Percentiles rank a stretch among this genome's conserved stretches.
Conservation (phyloP, 2,329 filamentous ascomycete species). For the Pseudocercospora ulei region DNA sequence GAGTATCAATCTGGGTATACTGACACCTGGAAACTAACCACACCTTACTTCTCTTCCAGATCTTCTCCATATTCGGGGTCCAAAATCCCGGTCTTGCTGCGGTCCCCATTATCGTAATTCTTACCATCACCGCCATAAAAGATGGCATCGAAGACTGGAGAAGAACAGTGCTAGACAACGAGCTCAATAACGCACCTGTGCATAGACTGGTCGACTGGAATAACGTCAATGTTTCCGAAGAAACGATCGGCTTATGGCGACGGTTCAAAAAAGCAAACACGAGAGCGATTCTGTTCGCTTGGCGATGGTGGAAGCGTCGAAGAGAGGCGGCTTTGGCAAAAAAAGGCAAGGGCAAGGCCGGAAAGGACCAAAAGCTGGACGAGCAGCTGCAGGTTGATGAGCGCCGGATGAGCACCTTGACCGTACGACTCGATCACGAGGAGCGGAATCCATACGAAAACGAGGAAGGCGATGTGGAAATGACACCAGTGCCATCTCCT, state of each 20-base stretch:
- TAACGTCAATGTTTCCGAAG: constrained; percentile 86
- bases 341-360: constrained; percentile 43
- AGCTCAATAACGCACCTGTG: constrained; percentile 91
- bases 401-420: constrained; percentile 42
- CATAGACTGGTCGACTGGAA: constrained; percentile 80
- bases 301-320: constrained; percentile 39
- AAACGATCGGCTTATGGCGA: constrained; percentile 77
- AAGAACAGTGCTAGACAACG: constrained; percentile 78
- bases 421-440: constrained; percentile 38
- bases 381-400: constrained; percentile 44
- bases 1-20: constrained; percentile 1
- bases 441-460: constrained; percentile 35
- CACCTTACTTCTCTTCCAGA: constrained; percentile 38
- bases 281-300: constrained; percentile 49
- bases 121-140: constrained; percentile 79
- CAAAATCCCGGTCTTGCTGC: constrained; percentile 81
- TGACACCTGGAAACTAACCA: constrained; percentile 16
- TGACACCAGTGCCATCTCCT: constrained; percentile 89
- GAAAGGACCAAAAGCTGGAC: constrained; percentile 40
- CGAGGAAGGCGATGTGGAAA: constrained; percentile 65
- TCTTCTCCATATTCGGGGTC: constrained; percentile 92
- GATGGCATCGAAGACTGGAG: constrained; percentile 94
- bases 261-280: constrained; percentile 81
- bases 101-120: constrained; percentile 85
- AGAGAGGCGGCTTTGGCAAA: constrained; percentile 36